phyloP scores from a whole-genome alignment of 2,329 filamentous ascomycete genomes.

The Pyrenophora seminiperda region DNA sequence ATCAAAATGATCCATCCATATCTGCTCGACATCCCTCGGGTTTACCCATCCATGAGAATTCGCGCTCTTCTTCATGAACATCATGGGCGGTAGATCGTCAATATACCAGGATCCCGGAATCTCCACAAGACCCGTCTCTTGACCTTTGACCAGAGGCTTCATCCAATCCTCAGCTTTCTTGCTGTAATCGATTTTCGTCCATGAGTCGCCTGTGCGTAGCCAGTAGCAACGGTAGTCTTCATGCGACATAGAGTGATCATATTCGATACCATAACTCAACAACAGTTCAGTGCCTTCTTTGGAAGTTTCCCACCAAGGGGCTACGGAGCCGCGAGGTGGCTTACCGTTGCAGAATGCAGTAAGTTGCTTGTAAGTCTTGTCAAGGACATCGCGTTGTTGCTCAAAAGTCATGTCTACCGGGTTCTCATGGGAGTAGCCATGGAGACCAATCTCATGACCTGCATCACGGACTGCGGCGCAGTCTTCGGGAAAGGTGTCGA shows the following conservation, averaged over 20 bases:
- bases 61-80: slow-evolving; percentile 70
- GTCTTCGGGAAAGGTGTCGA: slow-evolving; percentile 71
- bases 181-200: slow-evolving; percentile 71
- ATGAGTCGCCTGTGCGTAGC: slow-evolving; percentile 66
- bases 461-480: slow-evolving; percentile 64
- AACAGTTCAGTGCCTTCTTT: slow-evolving; percentile 69
- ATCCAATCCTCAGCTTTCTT: slow-evolving; percentile 68
- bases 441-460: slow-evolving; percentile 70
- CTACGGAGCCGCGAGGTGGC: slow-evolving; percentile 72
- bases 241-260: slow-evolving; percentile 70
- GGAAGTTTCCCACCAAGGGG: slow-evolving; percentile 77
- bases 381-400: slow-evolving; percentile 75
- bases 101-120: slow-evolving; percentile 71
- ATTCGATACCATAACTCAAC: slow-evolving; percentile 70
- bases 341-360: slow-evolving; percentile 72
- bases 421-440: slow-evolving; percentile 76
- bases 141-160: slow-evolving; percentile 66
- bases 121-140: slow-evolving; percentile 67
- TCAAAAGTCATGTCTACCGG: slow-evolving; percentile 73
- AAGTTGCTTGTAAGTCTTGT: slow-evolving; percentile 73
- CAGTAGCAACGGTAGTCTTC: slow-evolving; percentile 69
- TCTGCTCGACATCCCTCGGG: slow-evolving; percentile 65
- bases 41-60: slow-evolving; percentile 68
- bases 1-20: slow-evolving; percentile 70
- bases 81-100: slow-evolving; percentile 66